Base-by-base conservation (phyloP, 352 stramenopile species). In the Pythium phragmitis region DNA sequence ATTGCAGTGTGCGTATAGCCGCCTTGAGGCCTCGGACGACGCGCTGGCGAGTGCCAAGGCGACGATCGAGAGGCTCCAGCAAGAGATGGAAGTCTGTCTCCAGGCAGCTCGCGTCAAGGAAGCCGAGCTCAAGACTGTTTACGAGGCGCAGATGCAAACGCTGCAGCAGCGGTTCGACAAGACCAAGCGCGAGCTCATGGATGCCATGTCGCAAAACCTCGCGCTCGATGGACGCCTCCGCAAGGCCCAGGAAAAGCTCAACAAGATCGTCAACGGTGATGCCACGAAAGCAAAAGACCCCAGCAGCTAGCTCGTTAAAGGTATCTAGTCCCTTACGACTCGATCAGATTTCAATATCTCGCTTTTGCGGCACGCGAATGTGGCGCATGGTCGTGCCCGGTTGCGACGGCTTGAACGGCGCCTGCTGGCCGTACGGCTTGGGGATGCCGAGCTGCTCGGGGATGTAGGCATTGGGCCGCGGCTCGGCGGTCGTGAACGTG, bases 401-500 rank as follows among this genome's bases (percentile, higher is more conserved):
- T 55, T 94, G 75, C 3, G 79, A 82, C 2, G 94, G 94, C 54
- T 98, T 98, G 80, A 98, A 98, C 26, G 94, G 94, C 16, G 92
- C 92, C 19, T 89, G 75, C 36, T 75, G 72, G 23, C 94, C 92
- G 68, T 98, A 98, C 41, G 94, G 94, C 70, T 97, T 97, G 1
- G 94, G 92, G 52, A 98, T 96, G 17, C 90, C 89, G 43, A 98
- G 72, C 13, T 93, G 89, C 33, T 97, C 87, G 11, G 94, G 94
- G 54, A 98, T 96, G 72, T 98, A 98, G 1, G 94, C 94, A 60
- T 97, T 98, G 28, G 94, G 94, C 23, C 94, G 75, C 23, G 89
- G 85, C 66, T 97, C 88, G 50, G 94, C 94, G 5, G 88, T 98
- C 47, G 90, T 97, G 63, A 87, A 90, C 33, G 76, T 86, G 57